A percentile compares a stretch with the other conserved stretches of the same genome.
These are phyloP conservation scores for Talaromyces pinophilus DNA, from an alignment of 2,329 filamentous ascomycete genomes.

Conservation along the genomic window DNA sequence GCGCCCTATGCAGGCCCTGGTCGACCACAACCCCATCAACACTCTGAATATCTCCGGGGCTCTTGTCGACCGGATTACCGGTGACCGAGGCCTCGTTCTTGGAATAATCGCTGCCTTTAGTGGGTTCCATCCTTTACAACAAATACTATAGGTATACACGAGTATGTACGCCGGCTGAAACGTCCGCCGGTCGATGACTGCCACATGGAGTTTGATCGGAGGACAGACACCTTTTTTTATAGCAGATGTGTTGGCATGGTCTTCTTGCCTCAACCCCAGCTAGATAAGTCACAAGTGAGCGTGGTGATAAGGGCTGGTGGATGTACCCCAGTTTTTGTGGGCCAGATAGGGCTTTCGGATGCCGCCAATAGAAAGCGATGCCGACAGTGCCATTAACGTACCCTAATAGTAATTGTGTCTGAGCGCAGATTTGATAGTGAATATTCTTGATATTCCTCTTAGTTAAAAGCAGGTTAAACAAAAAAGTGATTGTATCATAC, in stretches of 20 bases:
- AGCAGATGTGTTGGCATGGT: neutral
- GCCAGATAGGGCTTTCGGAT: constrained; percentile 20
- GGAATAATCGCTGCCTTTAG: neutral
- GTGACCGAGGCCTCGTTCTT: constrained; percentile 9
- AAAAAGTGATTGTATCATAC: neutral
- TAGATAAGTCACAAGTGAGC: neutral
- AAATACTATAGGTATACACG: neutral
- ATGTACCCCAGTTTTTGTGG: constrained; percentile 17
- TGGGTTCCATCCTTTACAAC: neutral
- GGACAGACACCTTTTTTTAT: constrained; percentile 9
- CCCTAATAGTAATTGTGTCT: neutral
- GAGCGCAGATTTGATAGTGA: neutral
- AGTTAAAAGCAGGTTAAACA: neutral
- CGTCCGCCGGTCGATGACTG: neutral
- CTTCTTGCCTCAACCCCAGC: constrained; percentile 8
- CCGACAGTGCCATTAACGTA: constrained; percentile 2
- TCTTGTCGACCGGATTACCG: constrained; percentile 1
- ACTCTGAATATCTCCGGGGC: constrained; percentile 8
- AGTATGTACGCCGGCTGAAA: constrained; percentile 6
- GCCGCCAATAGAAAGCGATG: constrained; percentile 16
- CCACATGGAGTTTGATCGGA: neutral
- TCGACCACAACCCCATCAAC: constrained; percentile 14
- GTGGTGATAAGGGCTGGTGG: constrained; percentile 11
- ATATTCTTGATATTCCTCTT: neutral
- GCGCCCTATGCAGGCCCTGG: constrained; percentile 16